phyloP scores from a whole-genome alignment of 169 alveolate genomes.

The Cryptosporidium meleagridis region DNA sequence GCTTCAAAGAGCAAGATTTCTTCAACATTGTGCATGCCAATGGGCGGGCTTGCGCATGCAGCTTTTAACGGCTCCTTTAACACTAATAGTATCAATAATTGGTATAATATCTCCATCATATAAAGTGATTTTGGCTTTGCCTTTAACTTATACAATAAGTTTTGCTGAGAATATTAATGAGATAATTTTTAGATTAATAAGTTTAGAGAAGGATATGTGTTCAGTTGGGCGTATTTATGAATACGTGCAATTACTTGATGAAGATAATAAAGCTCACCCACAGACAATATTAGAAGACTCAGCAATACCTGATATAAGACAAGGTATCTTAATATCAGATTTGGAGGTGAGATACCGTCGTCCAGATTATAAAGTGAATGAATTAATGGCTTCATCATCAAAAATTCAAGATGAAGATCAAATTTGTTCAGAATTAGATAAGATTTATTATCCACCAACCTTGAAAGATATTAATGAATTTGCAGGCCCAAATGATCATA shows the following conservation, averaged over 20 bases:
- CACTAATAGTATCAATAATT: conserved; percentile 45
- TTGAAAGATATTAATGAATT: conserved; percentile 76
- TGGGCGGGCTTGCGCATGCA: conserved; percentile 80
- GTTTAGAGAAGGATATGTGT: conserved; percentile 80
- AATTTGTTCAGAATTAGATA: background rate
- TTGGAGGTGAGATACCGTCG: conserved; percentile 68
- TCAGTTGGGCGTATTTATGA: conserved; percentile 65
- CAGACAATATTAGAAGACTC: conserved; percentile 34
- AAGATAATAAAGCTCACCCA: conserved; percentile 20
- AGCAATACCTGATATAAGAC: conserved; percentile 54
- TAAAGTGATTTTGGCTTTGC: conserved; percentile 9
- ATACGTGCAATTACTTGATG: conserved; percentile 23
- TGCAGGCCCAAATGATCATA: conserved; percentile 79
- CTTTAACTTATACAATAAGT: conserved; percentile 47
- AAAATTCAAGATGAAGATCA: background rate
- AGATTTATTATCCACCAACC: conserved; percentile 73
- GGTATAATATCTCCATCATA: conserved; percentile 28
- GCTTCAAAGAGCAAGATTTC: conserved; percentile 55
- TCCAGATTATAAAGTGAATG: conserved; percentile 20
- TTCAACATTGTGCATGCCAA: conserved; percentile 67
- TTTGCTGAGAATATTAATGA: conserved; percentile 67
- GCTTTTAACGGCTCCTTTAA: conserved; percentile 77
- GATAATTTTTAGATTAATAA: conserved; percentile 50
- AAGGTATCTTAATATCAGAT: conserved; percentile 45
- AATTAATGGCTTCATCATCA: background rate